Evolutionary conservation across 2,329 filamentous ascomycete genomes (phyloP), one percentile per base, ranked within the genome.

Genomic region (Fusarium dlaminii): DNA sequence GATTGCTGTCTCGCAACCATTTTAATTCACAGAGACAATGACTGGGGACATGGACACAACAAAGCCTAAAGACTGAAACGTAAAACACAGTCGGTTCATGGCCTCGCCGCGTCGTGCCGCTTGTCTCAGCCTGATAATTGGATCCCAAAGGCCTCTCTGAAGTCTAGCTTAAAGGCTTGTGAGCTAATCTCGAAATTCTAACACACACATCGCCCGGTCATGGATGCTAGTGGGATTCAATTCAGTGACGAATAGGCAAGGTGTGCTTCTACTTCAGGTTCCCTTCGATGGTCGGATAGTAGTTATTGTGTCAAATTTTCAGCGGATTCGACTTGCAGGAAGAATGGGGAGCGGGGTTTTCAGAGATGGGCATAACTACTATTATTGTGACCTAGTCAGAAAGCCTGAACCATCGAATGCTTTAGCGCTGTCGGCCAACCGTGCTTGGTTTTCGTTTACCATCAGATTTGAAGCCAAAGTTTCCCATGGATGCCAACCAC

Each of bases 111-210:
- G 52, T 75, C 67, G 66, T 70, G 68, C 75, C 75, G 75, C 66
- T 63, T 76, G 75, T 77, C 77, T 78, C 74, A 78, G 70, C 66
- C 63, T 55, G 59, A 59, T 75, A 76, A 78, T 77, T 78, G 75
- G 77, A 61, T 72, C 63, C 68, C 62, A 67, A 59, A 66, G 57
- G 39, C 45, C 51, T 72, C 54, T 70, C 58, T 76, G 57, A 68
- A 74, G 71, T 66, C 63, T 78, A 72, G 73, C 73, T 72, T 67
- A 43, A 67, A 72, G 65, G 63, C 58, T 68, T 65, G 60, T 63
- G 62, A 55, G 56, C 65, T 61, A 75, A 75, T 77, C 76, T 66
- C 52, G 37, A 72, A 60, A 56, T 48, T 60, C 66, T 54, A 52
- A 66, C 58, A 63, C 54, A 61, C 24, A 29, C 39, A 45, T 68